Conservation (phyloP, 78 protist genomes). For the Diacronema lutheri region DNA sequence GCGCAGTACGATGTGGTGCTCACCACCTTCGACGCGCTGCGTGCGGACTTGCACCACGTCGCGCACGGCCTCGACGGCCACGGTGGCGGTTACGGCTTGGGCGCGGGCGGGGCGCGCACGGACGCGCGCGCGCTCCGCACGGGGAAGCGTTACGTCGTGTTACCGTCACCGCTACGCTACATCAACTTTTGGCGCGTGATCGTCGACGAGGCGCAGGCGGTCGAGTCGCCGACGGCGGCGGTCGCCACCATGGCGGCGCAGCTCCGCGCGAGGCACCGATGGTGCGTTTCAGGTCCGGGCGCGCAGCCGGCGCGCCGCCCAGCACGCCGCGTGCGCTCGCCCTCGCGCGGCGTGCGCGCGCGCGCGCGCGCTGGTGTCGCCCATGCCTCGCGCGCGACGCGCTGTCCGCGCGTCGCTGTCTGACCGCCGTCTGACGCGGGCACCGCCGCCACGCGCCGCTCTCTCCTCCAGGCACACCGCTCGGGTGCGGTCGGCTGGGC, state of each 20-base stretch:
- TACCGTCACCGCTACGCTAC: not conserved
- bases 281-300: not conserved
- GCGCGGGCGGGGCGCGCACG: not conserved
- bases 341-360: no score
- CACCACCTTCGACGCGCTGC: conserved; percentile 8
- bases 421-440: no score
- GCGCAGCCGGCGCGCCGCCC: no score
- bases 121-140: not conserved
- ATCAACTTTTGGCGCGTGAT: not conserved
- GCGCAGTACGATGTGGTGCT: not conserved
- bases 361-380: no score
- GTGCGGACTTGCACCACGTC: not conserved
- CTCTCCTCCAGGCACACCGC: conserved; percentile 16
- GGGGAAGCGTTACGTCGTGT: not conserved
- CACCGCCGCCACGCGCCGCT: no score
- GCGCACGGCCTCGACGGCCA: not conserved
- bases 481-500: not conserved
- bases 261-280: not conserved
- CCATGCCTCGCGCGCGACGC: no score
- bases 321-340: no score
- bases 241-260: not conserved
- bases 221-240: not conserved
- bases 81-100: not conserved
- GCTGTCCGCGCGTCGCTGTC: no score
- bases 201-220: conserved; percentile 34